These are phyloP conservation scores for Blastobotrys buckinghamii DNA, from an alignment of 1,139 yeast species.

Conservation along the genomic window DNA sequence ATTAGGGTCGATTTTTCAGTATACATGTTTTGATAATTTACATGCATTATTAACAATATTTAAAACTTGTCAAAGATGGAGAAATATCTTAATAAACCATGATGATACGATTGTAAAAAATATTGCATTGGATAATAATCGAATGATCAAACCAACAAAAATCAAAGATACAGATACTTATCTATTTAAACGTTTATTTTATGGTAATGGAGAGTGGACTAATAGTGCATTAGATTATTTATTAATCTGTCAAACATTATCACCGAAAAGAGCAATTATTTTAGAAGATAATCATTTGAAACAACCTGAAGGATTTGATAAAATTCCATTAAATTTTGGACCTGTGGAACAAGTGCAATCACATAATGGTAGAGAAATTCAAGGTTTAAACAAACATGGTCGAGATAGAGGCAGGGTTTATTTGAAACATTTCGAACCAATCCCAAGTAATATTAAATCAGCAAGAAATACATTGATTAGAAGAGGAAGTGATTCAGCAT, in stretches of 20 bases:
- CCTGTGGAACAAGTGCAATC: constrained; percentile 2
- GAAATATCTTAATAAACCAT: not conserved
- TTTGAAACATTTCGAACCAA: constrained; percentile 1
- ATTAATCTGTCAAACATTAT: not conserved
- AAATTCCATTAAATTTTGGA: constrained; percentile 3
- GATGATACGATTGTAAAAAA: constrained; percentile 1
- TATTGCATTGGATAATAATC: not conserved
- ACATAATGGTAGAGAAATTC: constrained; percentile 4
- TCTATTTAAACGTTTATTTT: not conserved
- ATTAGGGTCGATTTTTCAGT: not conserved
- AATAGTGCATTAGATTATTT: not conserved
- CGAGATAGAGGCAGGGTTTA: constrained; percentile 1
- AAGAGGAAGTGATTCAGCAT: not conserved
- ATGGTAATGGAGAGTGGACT: not conserved
- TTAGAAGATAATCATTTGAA: not conserved
- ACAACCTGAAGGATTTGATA: not conserved
- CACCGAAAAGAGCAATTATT: not conserved
- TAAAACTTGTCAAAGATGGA: constrained; percentile 3
- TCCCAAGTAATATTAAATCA: not conserved
- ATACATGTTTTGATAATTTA: not conserved
- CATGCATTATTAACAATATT: not conserved
- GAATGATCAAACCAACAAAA: not conserved
- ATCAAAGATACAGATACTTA: no score
- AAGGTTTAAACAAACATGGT: not conserved
- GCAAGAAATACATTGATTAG: not conserved